Conservation (phyloP, 768 basidiomycete species). For the Tulasnella calospora region DNA sequence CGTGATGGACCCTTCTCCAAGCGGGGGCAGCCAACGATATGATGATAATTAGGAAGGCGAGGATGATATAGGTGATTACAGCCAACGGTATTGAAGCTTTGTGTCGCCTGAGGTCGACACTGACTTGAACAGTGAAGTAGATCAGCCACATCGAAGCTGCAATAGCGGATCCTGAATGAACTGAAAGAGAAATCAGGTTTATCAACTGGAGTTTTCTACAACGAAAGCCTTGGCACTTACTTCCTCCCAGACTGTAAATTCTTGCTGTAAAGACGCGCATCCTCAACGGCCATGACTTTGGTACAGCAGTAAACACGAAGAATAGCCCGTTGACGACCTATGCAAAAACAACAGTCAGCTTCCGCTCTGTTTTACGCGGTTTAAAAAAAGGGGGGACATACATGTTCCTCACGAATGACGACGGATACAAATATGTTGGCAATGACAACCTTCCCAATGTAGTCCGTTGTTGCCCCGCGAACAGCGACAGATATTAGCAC, state of each 20-base stretch:
- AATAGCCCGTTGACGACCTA: constrained; percentile 22
- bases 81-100: constrained; percentile 14
- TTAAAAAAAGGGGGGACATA: neutral
- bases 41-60: constrained; percentile 47
- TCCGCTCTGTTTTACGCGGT: neutral
- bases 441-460: constrained; percentile 26
- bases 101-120: constrained; percentile 10
- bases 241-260: constrained; percentile 24
- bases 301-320: constrained; percentile 18
- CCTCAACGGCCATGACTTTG: constrained; percentile 18
- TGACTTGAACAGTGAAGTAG: constrained; percentile 27
- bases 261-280: constrained; percentile 11
- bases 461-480: neutral
- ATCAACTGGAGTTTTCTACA: neutral
- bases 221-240: neutral
- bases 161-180: constrained; percentile 27
- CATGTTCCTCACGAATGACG: constrained; percentile 26
- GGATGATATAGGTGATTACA: constrained; percentile 36
- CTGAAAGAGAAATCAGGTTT: neutral
- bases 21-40: constrained; percentile 50
- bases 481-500: constrained; percentile 41
- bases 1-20: constrained; percentile 46
- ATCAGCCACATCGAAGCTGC: constrained; percentile 28
- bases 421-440: constrained; percentile 24
- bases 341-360: neutral